A percentile compares a stretch with the other conserved stretches of the same genome.
phyloP scores from a whole-genome alignment of 768 basidiomycete species.

The Macrolepiota albuminosa region DNA sequence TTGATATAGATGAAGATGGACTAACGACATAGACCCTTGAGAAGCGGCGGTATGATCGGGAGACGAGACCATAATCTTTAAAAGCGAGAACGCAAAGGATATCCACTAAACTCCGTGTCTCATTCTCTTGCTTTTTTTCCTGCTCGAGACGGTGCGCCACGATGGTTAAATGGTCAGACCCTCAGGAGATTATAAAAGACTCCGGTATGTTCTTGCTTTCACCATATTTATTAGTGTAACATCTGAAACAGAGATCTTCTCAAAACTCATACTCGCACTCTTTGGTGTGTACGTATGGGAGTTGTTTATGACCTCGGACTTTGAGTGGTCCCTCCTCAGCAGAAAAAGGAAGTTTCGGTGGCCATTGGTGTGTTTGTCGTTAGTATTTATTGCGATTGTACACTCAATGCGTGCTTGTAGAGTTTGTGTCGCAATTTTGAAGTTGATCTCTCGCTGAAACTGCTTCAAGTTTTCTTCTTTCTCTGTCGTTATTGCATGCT shows the following conservation, averaged over 20 bases:
- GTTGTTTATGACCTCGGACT: conserved; percentile 53
- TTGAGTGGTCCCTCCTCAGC: conserved; percentile 63
- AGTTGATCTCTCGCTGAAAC: background rate
- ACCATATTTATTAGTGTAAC: background rate
- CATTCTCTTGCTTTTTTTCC: background rate
- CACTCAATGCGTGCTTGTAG: conserved; percentile 8
- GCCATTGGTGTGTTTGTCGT: conserved; percentile 53
- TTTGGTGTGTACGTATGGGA: conserved; percentile 71
- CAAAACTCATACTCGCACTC: conserved; percentile 55
- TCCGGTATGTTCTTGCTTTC: conserved; percentile 25
- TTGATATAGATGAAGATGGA: conserved; percentile 9
- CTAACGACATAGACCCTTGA: conserved; percentile 9
- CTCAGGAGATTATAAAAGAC: conserved; percentile 38
- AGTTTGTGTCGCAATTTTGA: conserved; percentile 13
- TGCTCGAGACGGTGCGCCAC: background rate
- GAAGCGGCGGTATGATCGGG: conserved; percentile 23
- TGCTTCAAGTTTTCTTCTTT: conserved; percentile 52
- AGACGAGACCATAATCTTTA: conserved; percentile 10
- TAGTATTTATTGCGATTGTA: background rate
- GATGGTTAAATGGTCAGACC: conserved; percentile 46
- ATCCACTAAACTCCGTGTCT: background rate
- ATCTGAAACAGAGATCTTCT: conserved; percentile 44
- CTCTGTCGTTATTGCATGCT: conserved; percentile 69
- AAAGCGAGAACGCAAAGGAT: conserved; percentile 7
- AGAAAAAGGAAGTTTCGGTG: conserved; percentile 57